phyloP scores from a whole-genome alignment of 75 land plant species.

The Isoetes taiwanensis region DNA sequence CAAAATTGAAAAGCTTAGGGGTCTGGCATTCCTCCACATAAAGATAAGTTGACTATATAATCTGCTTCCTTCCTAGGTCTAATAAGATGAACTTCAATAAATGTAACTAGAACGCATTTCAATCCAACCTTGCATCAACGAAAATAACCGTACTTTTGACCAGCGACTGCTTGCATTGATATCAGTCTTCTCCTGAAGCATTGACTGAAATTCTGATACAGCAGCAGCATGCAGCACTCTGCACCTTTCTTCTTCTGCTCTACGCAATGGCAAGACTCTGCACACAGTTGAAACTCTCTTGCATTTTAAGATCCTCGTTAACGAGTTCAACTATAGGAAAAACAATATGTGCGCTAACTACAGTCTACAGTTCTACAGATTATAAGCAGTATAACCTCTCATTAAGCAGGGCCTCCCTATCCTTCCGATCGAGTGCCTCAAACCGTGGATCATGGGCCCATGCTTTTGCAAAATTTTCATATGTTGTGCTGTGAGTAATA shows the following conservation, averaged over 20 bases:
- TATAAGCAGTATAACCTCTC: constrained; percentile 44
- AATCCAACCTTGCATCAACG: neutral
- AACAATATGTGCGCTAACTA: neutral
- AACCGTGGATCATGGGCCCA: constrained; percentile 78
- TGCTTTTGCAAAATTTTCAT: constrained; percentile 52
- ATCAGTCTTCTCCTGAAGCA: constrained; percentile 60
- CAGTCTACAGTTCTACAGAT: neutral
- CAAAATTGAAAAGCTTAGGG: too few species aligned
- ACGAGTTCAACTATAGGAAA: neutral
- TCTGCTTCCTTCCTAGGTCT: too few species aligned
- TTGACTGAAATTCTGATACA: constrained; percentile 46
- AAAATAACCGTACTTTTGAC: constrained; percentile 52
- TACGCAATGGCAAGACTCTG: constrained; percentile 63
- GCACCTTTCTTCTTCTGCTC: constrained; percentile 65
- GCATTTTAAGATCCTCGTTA: neutral
- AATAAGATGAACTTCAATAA: too few species aligned
- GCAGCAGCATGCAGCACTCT: constrained; percentile 55
- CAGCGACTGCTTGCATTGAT: constrained; percentile 55
- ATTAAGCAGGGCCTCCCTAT: constrained; percentile 61
- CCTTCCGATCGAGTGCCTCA: constrained; percentile 79
- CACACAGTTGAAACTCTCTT: neutral
- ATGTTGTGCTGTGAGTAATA: constrained; percentile 52
- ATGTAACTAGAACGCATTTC: neutral
- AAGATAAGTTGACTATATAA: too few species aligned
- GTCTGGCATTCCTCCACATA: too few species aligned